phyloP scores from a whole-genome alignment of 257 asterid genomes.

The Anisodus tanguticus region DNA sequence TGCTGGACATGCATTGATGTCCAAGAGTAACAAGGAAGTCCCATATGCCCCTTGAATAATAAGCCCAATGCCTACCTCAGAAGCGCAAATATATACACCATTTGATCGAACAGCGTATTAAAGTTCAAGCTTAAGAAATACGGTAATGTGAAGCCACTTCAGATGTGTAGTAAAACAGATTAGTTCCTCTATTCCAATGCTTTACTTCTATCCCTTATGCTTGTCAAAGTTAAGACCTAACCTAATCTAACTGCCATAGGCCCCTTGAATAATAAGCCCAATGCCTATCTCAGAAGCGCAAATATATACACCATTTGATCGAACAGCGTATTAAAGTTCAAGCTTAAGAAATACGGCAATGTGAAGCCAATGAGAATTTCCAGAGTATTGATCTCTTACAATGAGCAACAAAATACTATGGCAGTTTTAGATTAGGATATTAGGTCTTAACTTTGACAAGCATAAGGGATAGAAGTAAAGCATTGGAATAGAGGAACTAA shows the following conservation, averaged over 20 bases:
- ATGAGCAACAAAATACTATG: background rate
- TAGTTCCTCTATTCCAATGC: background rate
- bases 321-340: background rate
- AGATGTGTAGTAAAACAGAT: background rate
- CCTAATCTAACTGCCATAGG: background rate
- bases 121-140: background rate
- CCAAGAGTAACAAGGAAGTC: background rate
- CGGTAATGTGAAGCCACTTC: background rate
- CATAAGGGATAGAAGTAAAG: background rate
- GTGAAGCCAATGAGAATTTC: constrained; percentile 13
- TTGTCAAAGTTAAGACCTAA: constrained; percentile 22
- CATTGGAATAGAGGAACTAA: background rate
- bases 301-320: background rate
- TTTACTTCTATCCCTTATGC: background rate
- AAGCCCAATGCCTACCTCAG: constrained; percentile 16
- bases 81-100: background rate
- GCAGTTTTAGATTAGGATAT: background rate
- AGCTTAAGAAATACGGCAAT: background rate
- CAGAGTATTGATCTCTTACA: background rate
- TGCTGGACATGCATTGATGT: constrained; percentile 12
- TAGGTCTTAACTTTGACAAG: constrained; percentile 17
- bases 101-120: background rate
- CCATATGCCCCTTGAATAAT: background rate
- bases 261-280: background rate
- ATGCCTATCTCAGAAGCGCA: constrained; percentile 3